Evolutionary conservation across 345 rosid species (phyloP).

Genomic region (Gossypium sturtianum): DNA sequence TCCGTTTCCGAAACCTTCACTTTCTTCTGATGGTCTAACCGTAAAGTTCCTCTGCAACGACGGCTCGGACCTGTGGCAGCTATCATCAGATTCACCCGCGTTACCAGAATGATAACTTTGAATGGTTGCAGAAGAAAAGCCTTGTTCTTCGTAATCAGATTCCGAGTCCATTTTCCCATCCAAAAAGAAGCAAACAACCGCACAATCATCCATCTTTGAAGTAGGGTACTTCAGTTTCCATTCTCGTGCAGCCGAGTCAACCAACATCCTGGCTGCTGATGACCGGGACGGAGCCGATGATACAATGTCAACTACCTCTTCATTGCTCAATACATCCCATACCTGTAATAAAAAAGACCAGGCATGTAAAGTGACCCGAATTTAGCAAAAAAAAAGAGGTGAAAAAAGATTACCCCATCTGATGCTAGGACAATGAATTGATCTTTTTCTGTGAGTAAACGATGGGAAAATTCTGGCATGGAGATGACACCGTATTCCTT

Average conservation of each 20-base stretch:
- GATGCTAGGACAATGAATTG: constrained; percentile 97
- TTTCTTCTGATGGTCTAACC: constrained; percentile 69
- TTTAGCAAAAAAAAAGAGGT: background rate
- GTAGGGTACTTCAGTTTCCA: constrained; percentile 99
- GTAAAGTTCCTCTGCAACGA: constrained; percentile 84
- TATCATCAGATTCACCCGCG: constrained; percentile 71
- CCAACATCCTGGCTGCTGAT: constrained; percentile 83
- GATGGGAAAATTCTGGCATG: constrained; percentile 86
- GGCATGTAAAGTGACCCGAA: too few species aligned
- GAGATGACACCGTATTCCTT: constrained; percentile 99
- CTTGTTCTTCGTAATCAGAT: constrained; percentile 73
- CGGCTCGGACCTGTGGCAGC: constrained; percentile 65
- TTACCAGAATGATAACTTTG: constrained; percentile 69
- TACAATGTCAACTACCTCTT: constrained; percentile 89
- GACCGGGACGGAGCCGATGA: constrained; percentile 70
- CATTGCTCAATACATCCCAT: constrained; percentile 98
- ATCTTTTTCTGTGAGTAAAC: constrained; percentile 72
- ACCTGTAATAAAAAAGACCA: constrained; percentile 39
- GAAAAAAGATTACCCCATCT: constrained; percentile 67
- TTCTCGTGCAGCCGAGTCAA: constrained; percentile 81
- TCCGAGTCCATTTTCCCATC: constrained; percentile 95
- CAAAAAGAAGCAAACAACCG: constrained; percentile 90
- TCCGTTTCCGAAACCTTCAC: constrained; percentile 33
- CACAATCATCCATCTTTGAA: constrained; percentile 99
- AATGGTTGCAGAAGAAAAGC: constrained; percentile 69